Percentiles rank a stretch among this genome's conserved stretches.
Evolutionary conservation across 2,329 filamentous ascomycete species (phyloP).

Genomic region (Nemania bipapillata): DNA sequence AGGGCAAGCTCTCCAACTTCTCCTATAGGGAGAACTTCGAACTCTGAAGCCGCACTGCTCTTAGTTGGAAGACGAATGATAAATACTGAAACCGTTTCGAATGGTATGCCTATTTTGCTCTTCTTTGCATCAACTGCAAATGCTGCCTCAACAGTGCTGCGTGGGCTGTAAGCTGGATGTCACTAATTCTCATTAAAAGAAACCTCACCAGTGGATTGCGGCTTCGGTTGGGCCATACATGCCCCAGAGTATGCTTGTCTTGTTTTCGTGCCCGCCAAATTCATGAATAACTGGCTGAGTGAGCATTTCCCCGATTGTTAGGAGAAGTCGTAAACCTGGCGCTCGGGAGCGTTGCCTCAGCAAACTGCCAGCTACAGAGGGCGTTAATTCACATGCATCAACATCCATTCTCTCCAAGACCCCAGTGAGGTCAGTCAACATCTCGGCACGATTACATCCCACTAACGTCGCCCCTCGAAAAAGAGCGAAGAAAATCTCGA

Average conservation of each 20-base stretch:
- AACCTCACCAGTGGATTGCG: constrained; percentile 79
- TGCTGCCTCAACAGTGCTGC: constrained; percentile 74
- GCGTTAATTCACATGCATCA: constrained; percentile 89
- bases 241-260: constrained; percentile 78
- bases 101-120: constrained; percentile 78
- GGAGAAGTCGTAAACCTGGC: constrained; percentile 73
- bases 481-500: constrained; percentile 92
- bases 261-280: constrained; percentile 71
- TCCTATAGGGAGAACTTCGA: constrained; percentile 70
- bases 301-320: constrained; percentile 95
- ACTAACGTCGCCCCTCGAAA: constrained; percentile 79
- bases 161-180: constrained; percentile 12
- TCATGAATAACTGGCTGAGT: constrained; percentile 79
- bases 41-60: constrained; percentile 42
- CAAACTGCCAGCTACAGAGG: constrained; percentile 83
- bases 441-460: constrained; percentile 72
- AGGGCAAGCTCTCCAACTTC: constrained; percentile 82
- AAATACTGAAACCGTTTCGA: constrained; percentile 84
- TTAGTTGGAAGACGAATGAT: constrained; percentile 65
- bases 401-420: constrained; percentile 73
- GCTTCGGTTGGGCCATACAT: constrained; percentile 97
- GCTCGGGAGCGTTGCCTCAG: constrained; percentile 74
- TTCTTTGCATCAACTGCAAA: constrained; percentile 68
- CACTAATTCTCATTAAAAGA: not conserved
- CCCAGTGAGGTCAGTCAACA: constrained; percentile 79